Conservation (phyloP, 2,329 filamentous ascomycete genomes). For the Didymella pomorum region DNA sequence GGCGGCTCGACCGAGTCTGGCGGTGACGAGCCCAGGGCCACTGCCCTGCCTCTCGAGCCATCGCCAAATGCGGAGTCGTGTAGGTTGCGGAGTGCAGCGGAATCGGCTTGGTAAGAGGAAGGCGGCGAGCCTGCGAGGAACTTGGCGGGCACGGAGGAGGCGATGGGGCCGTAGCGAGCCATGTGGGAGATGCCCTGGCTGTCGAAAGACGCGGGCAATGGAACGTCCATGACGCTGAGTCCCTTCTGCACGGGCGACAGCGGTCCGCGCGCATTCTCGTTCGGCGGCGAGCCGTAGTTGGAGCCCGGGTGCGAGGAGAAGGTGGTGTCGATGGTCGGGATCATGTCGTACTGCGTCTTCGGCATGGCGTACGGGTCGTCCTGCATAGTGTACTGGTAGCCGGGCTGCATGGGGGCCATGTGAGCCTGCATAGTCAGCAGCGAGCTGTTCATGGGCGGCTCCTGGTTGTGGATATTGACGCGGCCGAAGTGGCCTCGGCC, state of each 20-base stretch:
- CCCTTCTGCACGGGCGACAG: conserved; percentile 77
- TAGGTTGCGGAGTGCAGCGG: conserved; percentile 67
- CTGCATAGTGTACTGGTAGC: conserved; percentile 52
- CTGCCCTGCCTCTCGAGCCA: conserved; percentile 68
- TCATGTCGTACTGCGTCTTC: conserved; percentile 56
- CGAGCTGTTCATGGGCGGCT: conserved; percentile 77
- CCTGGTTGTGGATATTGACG: conserved; percentile 71
- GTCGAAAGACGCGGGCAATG: conserved; percentile 92
- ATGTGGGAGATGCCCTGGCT: conserved; percentile 94
- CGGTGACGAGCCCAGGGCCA: conserved; percentile 60
- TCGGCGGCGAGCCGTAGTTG: conserved; percentile 84
- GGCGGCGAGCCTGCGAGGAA: conserved; percentile 88
- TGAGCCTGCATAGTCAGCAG: conserved; percentile 68
- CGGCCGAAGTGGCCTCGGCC: conserved; percentile 68
- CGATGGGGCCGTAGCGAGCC: conserved; percentile 87
- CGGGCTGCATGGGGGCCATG: conserved; percentile 52
- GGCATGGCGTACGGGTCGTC: conserved; percentile 50
- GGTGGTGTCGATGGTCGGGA: conserved; percentile 66
- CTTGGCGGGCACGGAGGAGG: conserved; percentile 89
- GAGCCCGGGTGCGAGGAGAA: conserved; percentile 66
- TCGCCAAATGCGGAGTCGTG: conserved; percentile 73
- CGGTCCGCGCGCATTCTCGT: conserved; percentile 71
- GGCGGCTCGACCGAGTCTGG: conserved; percentile 71
- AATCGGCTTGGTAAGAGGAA: conserved; percentile 67
- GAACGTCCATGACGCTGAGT: conserved; percentile 93